Evolutionary conservation across 305 asterid species (phyloP), one percentile per base, ranked within the genome.

Genomic region (Fraxinus paxiana): DNA sequence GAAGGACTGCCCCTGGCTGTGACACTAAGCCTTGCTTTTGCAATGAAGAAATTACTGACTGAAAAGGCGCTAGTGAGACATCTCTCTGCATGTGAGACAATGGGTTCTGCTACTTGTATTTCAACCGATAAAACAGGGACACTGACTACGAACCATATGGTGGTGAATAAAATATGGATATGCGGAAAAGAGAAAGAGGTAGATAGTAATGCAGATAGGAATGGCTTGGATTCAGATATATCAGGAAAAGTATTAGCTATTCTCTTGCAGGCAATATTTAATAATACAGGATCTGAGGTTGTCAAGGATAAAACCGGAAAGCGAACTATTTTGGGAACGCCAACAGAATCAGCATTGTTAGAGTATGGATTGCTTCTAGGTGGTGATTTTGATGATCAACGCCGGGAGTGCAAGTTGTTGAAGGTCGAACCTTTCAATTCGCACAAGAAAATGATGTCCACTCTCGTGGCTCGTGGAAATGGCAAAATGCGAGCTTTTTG

Each of bases 101-200:
- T 96, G 99, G 99, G 99, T 70, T 96, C 98, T 69, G 98, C 97
- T 46, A 90, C 96, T 75, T 83, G 92, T 85, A 96, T 96, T 84
- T 96, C 97, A 87, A 94, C 99, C 0, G 98, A 95, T 88, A 95
- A 95, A 91, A 95, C 98, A 6, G 99, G 99, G 78, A 95, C 99
- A 7, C 81, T 96, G 84, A 96, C 98, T 31, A 94, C 99, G 59
- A 96, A 96, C 88, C 93, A 89, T 83, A 96, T 96, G 99, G 97
- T 92, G 46, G 97, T 96, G 73, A 88, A 82, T 81, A 96, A 94
- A 89, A 85, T 87, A 78, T 96, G 97, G 96, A 85, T 90, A 20
- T 87, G 89, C 51, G 94, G 86, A 51, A 82, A 88, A 80, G 78
- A 83, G 61, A 89, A 86, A 77, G 92, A 78, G 59, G 87, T 92